These are phyloP conservation scores for Pleurostoma richardsiae DNA, from an alignment of 2,329 filamentous ascomycete species.

Conservation along the genomic window DNA sequence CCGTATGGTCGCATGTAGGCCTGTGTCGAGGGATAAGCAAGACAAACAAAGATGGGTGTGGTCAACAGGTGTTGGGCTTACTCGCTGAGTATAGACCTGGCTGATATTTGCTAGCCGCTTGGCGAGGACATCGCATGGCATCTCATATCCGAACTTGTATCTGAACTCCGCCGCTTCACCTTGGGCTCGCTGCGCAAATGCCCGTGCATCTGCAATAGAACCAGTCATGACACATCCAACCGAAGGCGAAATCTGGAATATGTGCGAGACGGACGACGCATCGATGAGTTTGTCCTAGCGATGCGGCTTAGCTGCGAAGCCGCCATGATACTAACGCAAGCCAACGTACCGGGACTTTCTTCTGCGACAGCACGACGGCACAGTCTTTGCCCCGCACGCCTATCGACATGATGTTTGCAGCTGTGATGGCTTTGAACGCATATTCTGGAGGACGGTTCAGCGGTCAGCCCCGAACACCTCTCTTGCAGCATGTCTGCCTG, in stretches of 20 bases:
- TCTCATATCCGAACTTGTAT: slow-evolving; percentile 99
- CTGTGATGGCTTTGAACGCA: slow-evolving; percentile 99
- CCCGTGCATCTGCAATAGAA: slow-evolving; percentile 94
- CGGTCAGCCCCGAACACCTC: not conserved
- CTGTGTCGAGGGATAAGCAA: slow-evolving; percentile 23
- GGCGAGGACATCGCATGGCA: slow-evolving; percentile 94
- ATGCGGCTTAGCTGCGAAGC: slow-evolving; percentile 21
- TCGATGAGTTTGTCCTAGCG: slow-evolving; percentile 96
- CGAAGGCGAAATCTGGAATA: slow-evolving; percentile 93
- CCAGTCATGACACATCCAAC: slow-evolving; percentile 98
- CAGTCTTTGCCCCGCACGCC: slow-evolving; percentile 95
- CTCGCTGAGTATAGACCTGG: slow-evolving; percentile 97
- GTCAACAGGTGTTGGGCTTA: slow-evolving; percentile 35
- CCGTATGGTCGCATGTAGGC: slow-evolving; percentile 98
- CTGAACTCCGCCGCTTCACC: slow-evolving; percentile 95
- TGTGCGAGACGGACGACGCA: slow-evolving; percentile 91
- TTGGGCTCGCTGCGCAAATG: slow-evolving; percentile 86
- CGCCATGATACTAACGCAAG: slow-evolving; percentile 14
- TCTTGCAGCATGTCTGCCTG: too few species aligned
- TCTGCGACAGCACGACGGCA: slow-evolving; percentile 94
- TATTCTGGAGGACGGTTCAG: slow-evolving; percentile 64
- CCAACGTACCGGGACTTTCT: slow-evolving; percentile 90
- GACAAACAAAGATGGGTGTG: slow-evolving; percentile 22
- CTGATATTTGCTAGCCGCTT: slow-evolving; percentile 98
- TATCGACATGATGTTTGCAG: slow-evolving; percentile 97